Percentiles rank a stretch among this genome's conserved stretches.
These are phyloP conservation scores for Pythium volutum DNA, from an alignment of 352 stramenopile genomes.

Conservation along the genomic window DNA sequence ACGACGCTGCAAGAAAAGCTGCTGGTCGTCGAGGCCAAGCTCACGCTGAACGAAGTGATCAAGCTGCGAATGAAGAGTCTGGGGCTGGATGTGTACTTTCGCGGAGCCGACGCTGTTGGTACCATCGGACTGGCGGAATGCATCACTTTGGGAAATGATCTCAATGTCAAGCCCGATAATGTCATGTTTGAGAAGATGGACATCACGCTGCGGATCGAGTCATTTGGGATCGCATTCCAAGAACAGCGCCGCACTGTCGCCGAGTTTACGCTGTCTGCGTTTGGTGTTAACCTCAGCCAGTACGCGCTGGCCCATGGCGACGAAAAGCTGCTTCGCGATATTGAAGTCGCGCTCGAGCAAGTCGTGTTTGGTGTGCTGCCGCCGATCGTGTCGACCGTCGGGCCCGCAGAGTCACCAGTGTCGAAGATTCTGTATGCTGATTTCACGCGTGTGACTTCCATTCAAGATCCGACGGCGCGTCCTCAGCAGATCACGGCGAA, in stretches of 20 bases:
- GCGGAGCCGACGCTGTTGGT: slow-evolving; percentile 9
- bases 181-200: slow-evolving; percentile 32
- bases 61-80: slow-evolving; percentile 27
- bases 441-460: slow-evolving; percentile 16
- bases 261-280: slow-evolving; percentile 26
- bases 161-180: slow-evolving; percentile 24
- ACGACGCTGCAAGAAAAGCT: slow-evolving; percentile 22
- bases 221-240: slow-evolving; percentile 24
- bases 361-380: slow-evolving; percentile 25
- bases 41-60: slow-evolving; percentile 26
- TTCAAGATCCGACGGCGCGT: slow-evolving; percentile 8
- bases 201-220: slow-evolving; percentile 24
- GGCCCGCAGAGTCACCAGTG: slow-evolving; percentile 23
- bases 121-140: slow-evolving; percentile 16
- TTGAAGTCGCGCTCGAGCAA: slow-evolving; percentile 30
- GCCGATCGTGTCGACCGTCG: slow-evolving; percentile 18
- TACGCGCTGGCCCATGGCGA: slow-evolving; percentile 18
- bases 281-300: slow-evolving; percentile 25
- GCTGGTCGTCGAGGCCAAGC: slow-evolving; percentile 15
- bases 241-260: slow-evolving; percentile 20
- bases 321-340: slow-evolving; percentile 15
- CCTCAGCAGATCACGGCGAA: slow-evolving; percentile 25
- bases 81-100: slow-evolving; percentile 27
- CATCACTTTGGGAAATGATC: slow-evolving; percentile 22
- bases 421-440: slow-evolving; percentile 32